Evolutionary conservation across 2,329 filamentous ascomycete species (phyloP).

Genomic region (Cladosporium sp.): DNA sequence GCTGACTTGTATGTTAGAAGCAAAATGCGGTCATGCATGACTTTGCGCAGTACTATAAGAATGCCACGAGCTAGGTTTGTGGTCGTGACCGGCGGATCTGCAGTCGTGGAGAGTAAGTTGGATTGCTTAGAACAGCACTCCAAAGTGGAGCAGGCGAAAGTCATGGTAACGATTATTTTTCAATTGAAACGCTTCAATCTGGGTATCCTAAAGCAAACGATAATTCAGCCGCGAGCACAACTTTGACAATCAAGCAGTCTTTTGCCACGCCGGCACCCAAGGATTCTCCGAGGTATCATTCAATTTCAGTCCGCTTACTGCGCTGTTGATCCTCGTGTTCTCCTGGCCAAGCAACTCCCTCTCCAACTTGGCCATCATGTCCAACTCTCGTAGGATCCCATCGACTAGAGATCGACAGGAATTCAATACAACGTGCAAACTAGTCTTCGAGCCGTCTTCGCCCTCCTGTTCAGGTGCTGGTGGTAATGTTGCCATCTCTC

Average conservation of each 20-base stretch:
- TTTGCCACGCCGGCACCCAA: conserved; percentile 10
- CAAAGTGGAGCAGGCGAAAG: no score
- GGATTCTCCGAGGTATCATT: background rate
- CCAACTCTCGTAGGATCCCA: conserved; percentile 59
- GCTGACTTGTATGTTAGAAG: background rate
- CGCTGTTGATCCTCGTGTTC: conserved; percentile 51
- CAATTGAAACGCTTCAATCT: conserved; percentile 1
- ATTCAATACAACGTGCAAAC: conserved; percentile 46
- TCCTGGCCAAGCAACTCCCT: conserved; percentile 53
- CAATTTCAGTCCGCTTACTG: conserved; percentile 1
- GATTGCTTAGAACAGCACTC: no score
- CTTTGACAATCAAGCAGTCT: background rate
- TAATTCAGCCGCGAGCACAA: background rate
- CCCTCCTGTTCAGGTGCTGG: conserved; percentile 12
- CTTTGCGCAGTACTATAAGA: conserved; percentile 16
- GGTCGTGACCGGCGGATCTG: no score
- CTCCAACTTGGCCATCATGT: conserved; percentile 59
- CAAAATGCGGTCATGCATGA: conserved; percentile 16
- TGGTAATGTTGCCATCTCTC: conserved; percentile 47
- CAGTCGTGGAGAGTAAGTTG: no score
- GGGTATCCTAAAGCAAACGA: conserved; percentile 10
- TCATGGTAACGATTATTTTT: background rate
- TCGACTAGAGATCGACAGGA: conserved; percentile 47
- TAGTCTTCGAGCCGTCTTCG: conserved; percentile 29
- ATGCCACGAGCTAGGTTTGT: no score